Evolutionary conservation across 768 basidiomycete species (phyloP), one percentile per base, ranked within the genome.

Genomic region (Flagelloscypha sp.): DNA sequence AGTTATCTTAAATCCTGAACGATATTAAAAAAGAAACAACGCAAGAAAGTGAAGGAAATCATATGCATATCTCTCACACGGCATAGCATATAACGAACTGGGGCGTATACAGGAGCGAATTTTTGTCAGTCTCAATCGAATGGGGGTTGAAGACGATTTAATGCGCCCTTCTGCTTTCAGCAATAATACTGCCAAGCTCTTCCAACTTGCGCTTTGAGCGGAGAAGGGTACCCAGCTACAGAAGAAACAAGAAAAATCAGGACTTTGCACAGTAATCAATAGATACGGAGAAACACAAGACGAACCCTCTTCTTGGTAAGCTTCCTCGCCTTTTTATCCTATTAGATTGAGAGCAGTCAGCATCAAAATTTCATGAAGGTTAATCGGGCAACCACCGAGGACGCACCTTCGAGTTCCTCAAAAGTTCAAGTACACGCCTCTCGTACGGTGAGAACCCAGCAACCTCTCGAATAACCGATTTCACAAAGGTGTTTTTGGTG

Each of bases 251-350:
- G 24, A 44, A 13, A 39, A 24, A 39, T 35, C 17, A 39, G 19
- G 36, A 27, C 24, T 19, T 11, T 27, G 11, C 19, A 40, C 27
- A 40, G 40, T 33, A 36, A 28, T 34, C 38, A 23, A 10, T 31
- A 6, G 8, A 21, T n/a, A 33, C 16, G 31, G 10, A 21, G 4
- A 23, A 38, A 33, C 16, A 23, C 28, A 15, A 38, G n/a, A 77
- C 82, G 50, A 55, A 95, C 94, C 74, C 92, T 82, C 74, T 94
- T 97, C 82, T 99, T 99, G 51, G 92, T 93, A 73, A 98, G 71
- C 72, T 98, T 98, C 62, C 90, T 76, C 41, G 94, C 94, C 68
- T 94, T 97, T 80, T 99, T 99, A 63, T 99, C 94, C 90, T 90
- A 53, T 29, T 38, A 31, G 33, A 28, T 10, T 13, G 21, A 35